Base-by-base conservation (phyloP, 1,284 basidiomycete species). In the Heliocybe sulcata region DNA sequence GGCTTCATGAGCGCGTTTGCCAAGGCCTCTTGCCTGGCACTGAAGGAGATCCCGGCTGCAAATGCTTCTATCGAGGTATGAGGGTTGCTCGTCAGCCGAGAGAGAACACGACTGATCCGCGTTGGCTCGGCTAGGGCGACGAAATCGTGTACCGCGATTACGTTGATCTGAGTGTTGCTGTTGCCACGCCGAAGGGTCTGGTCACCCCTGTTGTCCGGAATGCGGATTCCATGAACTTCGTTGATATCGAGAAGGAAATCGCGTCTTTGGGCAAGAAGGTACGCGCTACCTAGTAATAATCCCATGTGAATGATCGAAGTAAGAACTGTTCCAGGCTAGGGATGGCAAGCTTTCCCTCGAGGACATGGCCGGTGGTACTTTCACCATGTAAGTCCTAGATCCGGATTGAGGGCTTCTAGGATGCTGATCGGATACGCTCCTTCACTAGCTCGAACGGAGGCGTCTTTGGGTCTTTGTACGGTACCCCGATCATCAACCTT, bases 1-100 rank as follows among this genome's bases (percentile, higher is more conserved):
- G 96, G 97, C 38, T 99, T 94, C 83, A 99, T 99, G 97, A 92
- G 90, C 60, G 94, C 94, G 45, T 99, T 99, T 67, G 90, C 94
- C 51, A 89, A 88, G 67, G 97, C 97, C 2, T 89, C 83, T 53
- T 77, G 82, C 49, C 77, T 98, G 35, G 94, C 93, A 9, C 76
- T 99, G 62, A 84, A 89, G 72, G 96, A 98, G 73, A 92, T 99
- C 57, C 95, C 94, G 19, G 85, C 83, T 9, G 96, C 94, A 58
- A 99, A 99, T 71, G 96, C 95, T 35, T 90, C 87, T 60, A 98
- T 99, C 65, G 96, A 98, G 69, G 65, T 64, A 55, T 45, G 57
- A 54, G 25, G 27, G 23, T 45, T 73, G 70, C 53, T n/a, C n/a
- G 38, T n/a, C n/a, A 42, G 38, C 38, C 38, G 38, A 42, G 4